Conservation (phyloP, 2,329 filamentous ascomycete species). For the Fusarium chlamydosporum region DNA sequence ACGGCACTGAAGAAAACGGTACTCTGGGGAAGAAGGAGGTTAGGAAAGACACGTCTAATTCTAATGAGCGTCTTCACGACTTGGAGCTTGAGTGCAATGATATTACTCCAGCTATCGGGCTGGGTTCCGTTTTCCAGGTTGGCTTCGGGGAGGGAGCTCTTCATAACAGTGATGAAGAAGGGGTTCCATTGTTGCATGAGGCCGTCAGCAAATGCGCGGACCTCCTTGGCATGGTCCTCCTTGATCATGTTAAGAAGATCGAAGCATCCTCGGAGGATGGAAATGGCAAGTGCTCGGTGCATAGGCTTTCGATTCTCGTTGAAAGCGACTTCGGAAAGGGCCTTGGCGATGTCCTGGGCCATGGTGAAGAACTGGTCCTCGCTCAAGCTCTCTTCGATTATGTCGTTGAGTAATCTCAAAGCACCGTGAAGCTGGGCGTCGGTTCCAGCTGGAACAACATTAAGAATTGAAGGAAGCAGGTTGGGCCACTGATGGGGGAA, state of each 20-base stretch:
- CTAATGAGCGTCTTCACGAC: slow-evolving; percentile 95
- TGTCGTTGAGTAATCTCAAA: slow-evolving; percentile 86
- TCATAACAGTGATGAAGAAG: slow-evolving; percentile 86
- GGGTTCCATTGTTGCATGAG: slow-evolving; percentile 87
- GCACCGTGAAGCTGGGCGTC: slow-evolving; percentile 90
- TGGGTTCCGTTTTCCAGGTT: slow-evolving; percentile 61
- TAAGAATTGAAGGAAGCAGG: slow-evolving; percentile 84
- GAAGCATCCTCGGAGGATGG: slow-evolving; percentile 91
- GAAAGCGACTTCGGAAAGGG: slow-evolving; percentile 85
- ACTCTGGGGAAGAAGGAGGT: slow-evolving; percentile 85
- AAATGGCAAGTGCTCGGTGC: slow-evolving; percentile 86
- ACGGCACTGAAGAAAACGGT: slow-evolving; percentile 85
- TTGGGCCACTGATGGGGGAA: slow-evolving; percentile 97
- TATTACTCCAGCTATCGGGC: slow-evolving; percentile 81
- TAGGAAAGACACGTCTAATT: slow-evolving; percentile 86
- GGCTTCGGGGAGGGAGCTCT: slow-evolving; percentile 79
- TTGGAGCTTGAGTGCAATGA: slow-evolving; percentile 90
- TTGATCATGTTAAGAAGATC: slow-evolving; percentile 97
- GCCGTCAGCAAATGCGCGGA: slow-evolving; percentile 91
- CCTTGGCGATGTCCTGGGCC: slow-evolving; percentile 86
- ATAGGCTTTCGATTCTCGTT: slow-evolving; percentile 80
- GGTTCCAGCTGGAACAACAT: slow-evolving; percentile 79
- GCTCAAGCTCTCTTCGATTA: slow-evolving; percentile 93
- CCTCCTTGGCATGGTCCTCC: slow-evolving; percentile 88
- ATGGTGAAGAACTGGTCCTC: slow-evolving; percentile 96